Evolutionary conservation across 495 filamentous ascomycete species (phyloP).

Genomic region (Talaromyces nanjingensis): DNA sequence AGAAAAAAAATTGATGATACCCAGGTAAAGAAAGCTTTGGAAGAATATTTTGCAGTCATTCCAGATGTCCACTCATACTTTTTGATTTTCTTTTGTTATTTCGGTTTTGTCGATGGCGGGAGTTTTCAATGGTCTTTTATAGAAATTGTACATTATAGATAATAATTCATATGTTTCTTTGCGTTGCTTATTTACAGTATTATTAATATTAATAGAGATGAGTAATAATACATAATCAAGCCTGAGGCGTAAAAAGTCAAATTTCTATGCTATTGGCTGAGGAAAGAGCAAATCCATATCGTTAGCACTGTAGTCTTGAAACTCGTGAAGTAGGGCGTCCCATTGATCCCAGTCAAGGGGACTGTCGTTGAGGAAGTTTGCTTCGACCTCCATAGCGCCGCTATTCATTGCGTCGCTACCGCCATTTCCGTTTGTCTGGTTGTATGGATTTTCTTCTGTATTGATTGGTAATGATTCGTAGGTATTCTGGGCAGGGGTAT

Average conservation of each 20-base stretch:
- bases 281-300: constrained; percentile 5
- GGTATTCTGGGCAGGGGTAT: neutral
- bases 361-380: constrained; percentile 15
- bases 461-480: neutral
- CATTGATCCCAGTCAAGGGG: constrained; percentile 30
- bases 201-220: neutral
- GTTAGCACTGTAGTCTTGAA: constrained; percentile 11
- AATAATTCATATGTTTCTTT: no score
- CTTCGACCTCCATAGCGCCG: constrained; percentile 11
- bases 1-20: neutral
- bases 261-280: neutral
- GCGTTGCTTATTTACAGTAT: no score
- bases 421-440: neutral
- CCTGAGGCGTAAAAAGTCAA: no score
- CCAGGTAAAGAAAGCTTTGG: neutral
- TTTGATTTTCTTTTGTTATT: neutral
- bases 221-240: neutral
- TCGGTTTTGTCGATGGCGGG: neutral
- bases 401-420: neutral
- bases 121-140: neutral
- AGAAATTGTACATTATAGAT: neutral
- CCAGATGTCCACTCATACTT: neutral
- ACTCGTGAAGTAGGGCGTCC: constrained; percentile 27
- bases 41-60: neutral
- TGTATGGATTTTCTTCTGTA: neutral